phyloP scores from a whole-genome alignment of 371 early-diverging fungal genomes.

The Phascolomyces articulosus region DNA sequence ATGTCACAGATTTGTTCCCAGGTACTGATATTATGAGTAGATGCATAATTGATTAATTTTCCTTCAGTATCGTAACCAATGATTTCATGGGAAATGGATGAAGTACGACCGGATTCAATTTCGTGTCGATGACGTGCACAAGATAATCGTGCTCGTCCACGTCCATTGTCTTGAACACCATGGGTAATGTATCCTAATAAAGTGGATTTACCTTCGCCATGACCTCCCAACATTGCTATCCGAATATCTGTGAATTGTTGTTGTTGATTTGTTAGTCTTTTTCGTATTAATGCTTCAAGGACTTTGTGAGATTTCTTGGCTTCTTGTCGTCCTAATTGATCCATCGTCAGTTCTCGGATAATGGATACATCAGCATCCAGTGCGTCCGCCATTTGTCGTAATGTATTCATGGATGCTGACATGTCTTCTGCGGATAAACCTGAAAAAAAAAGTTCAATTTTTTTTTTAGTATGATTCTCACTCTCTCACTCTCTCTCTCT shows the following conservation, averaged over 20 bases:
- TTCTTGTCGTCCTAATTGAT: conserved; percentile 21
- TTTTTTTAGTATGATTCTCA: no score
- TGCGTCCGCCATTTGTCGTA: conserved; percentile 66
- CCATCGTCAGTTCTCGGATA: conserved; percentile 42
- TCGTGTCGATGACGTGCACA: conserved; percentile 91
- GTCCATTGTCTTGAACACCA: conserved; percentile 86
- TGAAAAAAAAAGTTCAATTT: no score
- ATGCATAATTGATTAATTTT: conserved; percentile 60
- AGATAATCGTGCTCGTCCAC: conserved; percentile 84
- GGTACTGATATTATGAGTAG: conserved; percentile 32
- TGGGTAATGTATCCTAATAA: conserved; percentile 82
- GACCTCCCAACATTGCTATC: conserved; percentile 82
- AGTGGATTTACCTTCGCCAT: conserved; percentile 87
- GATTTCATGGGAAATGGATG: conserved; percentile 86
- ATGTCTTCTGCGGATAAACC: conserved; percentile 60
- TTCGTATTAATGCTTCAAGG: conserved; percentile 67
- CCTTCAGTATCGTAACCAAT: conserved; percentile 79
- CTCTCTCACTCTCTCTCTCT: no score
- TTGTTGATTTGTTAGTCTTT: conserved; percentile 55
- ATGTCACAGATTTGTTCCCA: conserved; percentile 84
- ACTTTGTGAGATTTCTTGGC: conserved; percentile 33
- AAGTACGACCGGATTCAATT: conserved; percentile 86
- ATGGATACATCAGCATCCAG: conserved; percentile 60
- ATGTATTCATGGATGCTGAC: conserved; percentile 60
- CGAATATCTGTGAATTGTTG: conserved; percentile 76